Evolutionary conservation across 805 yeast species (phyloP).

Genomic region (Wickerhamomyces hampshirensis): DNA sequence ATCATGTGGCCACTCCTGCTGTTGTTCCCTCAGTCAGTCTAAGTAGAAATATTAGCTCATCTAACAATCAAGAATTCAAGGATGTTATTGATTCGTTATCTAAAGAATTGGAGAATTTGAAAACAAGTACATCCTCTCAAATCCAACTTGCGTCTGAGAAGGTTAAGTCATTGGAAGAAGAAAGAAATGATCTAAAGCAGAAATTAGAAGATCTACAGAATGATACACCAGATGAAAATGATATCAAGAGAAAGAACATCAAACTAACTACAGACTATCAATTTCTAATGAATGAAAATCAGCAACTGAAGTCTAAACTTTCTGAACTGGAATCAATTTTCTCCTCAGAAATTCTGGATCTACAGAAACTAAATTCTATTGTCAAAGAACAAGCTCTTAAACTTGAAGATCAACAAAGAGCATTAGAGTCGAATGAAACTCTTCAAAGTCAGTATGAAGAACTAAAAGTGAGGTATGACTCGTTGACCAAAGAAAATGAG

Average conservation of each 20-base stretch:
- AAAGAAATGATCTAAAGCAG: conserved; percentile 23
- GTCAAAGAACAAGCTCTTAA: conserved; percentile 48
- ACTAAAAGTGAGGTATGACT: conserved; percentile 41
- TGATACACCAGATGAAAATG: conserved; percentile 23
- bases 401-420: conserved; percentile 35
- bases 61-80: conserved; percentile 22
- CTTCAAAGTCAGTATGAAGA: conserved; percentile 43
- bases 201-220: conserved; percentile 8
- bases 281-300: conserved; percentile 43
- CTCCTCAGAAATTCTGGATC: conserved; percentile 46
- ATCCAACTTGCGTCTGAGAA: conserved; percentile 54
- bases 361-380: conserved; percentile 47
- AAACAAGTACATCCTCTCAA: conserved; percentile 41
- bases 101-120: conserved; percentile 32
- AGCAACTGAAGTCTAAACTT: conserved; percentile 34
- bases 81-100: conserved; percentile 28
- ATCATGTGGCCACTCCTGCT: neutral
- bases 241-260: conserved; percentile 38
- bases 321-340: conserved; percentile 48
- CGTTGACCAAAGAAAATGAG: conserved; percentile 39
- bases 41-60: conserved; percentile 3
- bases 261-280: conserved; percentile 40
- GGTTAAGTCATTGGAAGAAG: conserved; percentile 43
- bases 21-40: conserved; percentile 1
- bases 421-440: conserved; percentile 39